phyloP scores from a whole-genome alignment of 345 rosid species.

The Gossypium raimondii region DNA sequence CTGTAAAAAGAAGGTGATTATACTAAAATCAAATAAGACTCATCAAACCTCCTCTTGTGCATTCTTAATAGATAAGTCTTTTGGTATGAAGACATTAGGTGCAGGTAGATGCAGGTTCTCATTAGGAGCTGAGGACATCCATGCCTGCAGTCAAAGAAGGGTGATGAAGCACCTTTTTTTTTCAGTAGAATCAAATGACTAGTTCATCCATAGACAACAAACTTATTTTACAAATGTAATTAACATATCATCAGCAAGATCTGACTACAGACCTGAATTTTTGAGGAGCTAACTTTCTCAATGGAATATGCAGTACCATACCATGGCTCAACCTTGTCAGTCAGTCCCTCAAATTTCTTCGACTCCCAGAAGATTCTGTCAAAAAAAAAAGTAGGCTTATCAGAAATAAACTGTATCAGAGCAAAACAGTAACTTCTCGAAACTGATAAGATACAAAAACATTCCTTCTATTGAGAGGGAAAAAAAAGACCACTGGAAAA shows the following conservation, averaged over 20 bases:
- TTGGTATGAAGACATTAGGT: constrained; percentile 72
- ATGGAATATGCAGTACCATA: constrained; percentile 77
- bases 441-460: background rate
- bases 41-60: constrained; percentile 54
- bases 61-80: constrained; percentile 71
- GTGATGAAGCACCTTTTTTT: background rate
- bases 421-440: background rate
- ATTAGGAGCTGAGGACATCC: constrained; percentile 65
- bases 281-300: constrained; percentile 49
- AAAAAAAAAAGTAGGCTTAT: constrained; percentile 15
- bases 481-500: background rate
- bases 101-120: constrained; percentile 68
- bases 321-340: constrained; percentile 83
- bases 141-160: constrained; percentile 49
- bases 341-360: constrained; percentile 78
- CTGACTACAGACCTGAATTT: constrained; percentile 53
- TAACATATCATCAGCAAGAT: constrained; percentile 14
- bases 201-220: background rate
- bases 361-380: constrained; percentile 62
- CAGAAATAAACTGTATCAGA: constrained; percentile 6
- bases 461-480: too few relatives aligned
- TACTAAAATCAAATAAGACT: background rate
- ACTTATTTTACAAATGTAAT: background rate
- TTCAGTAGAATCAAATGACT: constrained; percentile 10
- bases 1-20: background rate